phyloP scores from a whole-genome alignment of 208 protist genomes.

The Vickermania ingenoplastis region DNA sequence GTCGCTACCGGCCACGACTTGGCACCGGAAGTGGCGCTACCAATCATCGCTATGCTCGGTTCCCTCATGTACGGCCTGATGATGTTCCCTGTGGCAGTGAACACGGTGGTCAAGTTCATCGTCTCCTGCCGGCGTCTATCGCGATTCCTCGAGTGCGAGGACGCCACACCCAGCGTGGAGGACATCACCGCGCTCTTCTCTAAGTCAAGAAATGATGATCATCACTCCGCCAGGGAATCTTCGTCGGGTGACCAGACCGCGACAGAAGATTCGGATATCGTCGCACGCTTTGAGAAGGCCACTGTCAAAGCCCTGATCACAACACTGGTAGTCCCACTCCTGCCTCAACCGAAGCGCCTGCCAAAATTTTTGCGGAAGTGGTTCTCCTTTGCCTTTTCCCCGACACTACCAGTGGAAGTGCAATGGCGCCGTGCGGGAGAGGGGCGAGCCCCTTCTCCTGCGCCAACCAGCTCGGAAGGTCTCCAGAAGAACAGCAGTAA shows the following conservation, averaged over 20 bases:
- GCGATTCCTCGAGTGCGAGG: conserved; percentile 52
- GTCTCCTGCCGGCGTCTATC: conserved; percentile 74
- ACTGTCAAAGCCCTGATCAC: background rate
- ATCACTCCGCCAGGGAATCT: too few species aligned
- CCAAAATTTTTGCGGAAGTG: background rate
- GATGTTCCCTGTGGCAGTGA: conserved; percentile 77
- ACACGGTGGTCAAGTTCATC: conserved; percentile 47
- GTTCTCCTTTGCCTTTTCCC: background rate
- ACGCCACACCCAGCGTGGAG: conserved; percentile 12
- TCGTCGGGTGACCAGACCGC: background rate
- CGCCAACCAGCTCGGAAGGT: background rate
- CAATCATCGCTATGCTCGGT: conserved; percentile 81
- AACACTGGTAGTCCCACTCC: background rate
- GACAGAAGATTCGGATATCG: background rate
- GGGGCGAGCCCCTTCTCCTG: background rate
- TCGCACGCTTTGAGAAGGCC: background rate
- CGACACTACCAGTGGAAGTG: background rate
- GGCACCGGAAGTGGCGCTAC: conserved; percentile 80
- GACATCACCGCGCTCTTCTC: conserved; percentile 9
- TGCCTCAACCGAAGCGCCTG: background rate
- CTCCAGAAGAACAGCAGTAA: background rate
- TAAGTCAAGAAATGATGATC: background rate
- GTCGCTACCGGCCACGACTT: conserved; percentile 41
- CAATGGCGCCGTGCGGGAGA: background rate
- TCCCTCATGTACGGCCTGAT: conserved; percentile 83